Evolutionary conservation across 345 rosid genomes (phyloP).

Genomic region (Clarkia xantiana): DNA sequence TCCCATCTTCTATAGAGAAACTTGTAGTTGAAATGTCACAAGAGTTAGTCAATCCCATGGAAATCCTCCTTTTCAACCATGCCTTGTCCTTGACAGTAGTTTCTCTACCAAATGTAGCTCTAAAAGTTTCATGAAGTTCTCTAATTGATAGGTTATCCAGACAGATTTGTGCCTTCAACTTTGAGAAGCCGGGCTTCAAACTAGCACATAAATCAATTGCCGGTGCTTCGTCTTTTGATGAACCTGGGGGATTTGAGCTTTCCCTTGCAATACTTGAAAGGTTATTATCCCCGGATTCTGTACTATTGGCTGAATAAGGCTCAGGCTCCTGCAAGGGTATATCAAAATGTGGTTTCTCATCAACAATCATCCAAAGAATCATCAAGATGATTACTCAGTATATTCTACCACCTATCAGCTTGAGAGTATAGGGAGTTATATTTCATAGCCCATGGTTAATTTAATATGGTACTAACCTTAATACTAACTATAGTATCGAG

Average conservation of each 20-base stretch:
- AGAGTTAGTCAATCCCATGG: conserved; percentile 61
- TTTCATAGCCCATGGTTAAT: too few relatives aligned
- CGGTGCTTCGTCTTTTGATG: conserved; percentile 24
- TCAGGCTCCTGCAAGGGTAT: conserved; percentile 43
- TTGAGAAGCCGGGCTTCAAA: conserved; percentile 44
- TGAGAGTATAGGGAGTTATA: too few relatives aligned
- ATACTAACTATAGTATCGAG: too few relatives aligned
- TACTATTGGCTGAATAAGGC: conserved; percentile 20
- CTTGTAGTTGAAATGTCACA: conserved; percentile 43
- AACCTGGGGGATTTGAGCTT: conserved; percentile 23
- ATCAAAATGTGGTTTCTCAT: conserved; percentile 33
- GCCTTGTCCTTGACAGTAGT: conserved; percentile 87
- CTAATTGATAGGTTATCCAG: conserved; percentile 60
- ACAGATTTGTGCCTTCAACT: conserved; percentile 45
- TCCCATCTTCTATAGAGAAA: conserved; percentile 38
- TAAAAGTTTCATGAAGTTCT: conserved; percentile 78
- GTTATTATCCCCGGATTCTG: conserved; percentile 20
- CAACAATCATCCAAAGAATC: conserved; percentile 12
- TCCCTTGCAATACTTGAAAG: conserved; percentile 27
- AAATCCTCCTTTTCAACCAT: conserved; percentile 81
- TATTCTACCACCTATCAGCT: too few relatives aligned
- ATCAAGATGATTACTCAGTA: too few relatives aligned
- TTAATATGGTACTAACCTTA: too few relatives aligned
- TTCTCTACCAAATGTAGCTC: conserved; percentile 75
- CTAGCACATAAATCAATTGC: conserved; percentile 15